Evolutionary conservation across 2,329 filamentous ascomycete species (phyloP), one percentile per base, ranked within the genome.

Genomic region (Ophiostoma australiae): DNA sequence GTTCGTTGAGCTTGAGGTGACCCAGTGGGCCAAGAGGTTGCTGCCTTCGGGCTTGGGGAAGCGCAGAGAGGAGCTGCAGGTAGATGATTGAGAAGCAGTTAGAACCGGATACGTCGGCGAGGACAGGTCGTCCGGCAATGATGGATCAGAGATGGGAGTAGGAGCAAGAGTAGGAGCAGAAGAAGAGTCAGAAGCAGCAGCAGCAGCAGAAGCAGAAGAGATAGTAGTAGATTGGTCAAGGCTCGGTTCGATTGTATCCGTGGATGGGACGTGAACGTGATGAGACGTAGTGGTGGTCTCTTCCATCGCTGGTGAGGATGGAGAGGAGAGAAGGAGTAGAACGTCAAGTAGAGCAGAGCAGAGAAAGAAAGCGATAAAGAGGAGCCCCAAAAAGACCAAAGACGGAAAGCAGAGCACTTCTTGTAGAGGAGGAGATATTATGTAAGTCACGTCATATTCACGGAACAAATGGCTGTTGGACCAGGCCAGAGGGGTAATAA

Each of bases 1-100:
- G 78, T 86, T 83, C 69, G 84, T 85, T 39, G 85, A 82, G 75
- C 85, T 87, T 70, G 82, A 83, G 7, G 85, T 86, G 68, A 89
- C 81, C 86, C 86, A 88, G 81, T 85, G 84, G 75, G 86, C 86
- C 58, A 89, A 84, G 68, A 82, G 80, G 70, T 82, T 81, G 74
- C 83, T 87, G 70, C 85, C 86, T 76, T 84, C 81, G 0, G 86
- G 86, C 63, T 80, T 82, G 70, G 86, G 86, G 71, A 88, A 88
- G 71, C 85, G 84, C 66, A 89, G 81, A 37, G 81, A 82, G 4
- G 85, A 67, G 66, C 66, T 67, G 66, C 13, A 67, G 15, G 23
- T 44, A 33, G 66, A 67, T 10, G 37, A n/a, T 48, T 44, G 66
- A 67, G 66, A 67, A 48, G 37, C 66, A 67, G 66, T 67, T 67